Evolutionary conservation across 106 monocot species (phyloP), one percentile per base, ranked within the genome.

Genomic region (Dendrobium chrysotoxum): DNA sequence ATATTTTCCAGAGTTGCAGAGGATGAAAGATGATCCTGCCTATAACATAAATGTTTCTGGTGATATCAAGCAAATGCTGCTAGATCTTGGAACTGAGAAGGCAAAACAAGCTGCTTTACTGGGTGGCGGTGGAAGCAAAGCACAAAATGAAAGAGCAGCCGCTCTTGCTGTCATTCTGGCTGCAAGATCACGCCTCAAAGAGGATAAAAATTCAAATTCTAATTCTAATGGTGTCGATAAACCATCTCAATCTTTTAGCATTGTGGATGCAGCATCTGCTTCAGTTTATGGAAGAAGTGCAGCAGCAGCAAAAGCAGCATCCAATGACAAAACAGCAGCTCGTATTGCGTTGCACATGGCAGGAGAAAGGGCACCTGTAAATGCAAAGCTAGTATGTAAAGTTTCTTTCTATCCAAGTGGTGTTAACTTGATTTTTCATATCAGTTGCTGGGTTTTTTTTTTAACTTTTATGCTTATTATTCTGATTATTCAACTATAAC

Each of bases 211-310:
- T 53, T 83, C 91, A 9, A 87, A 93, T 40, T 81, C 87, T 16
- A 87, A 93, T 40, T 81, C 87, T 16, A 75, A 77, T 68, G 88
- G 81, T 61, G 91, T 84, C 53, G 54, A 85, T 67, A 91, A 91
- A 85, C 23, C 80, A 26, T 18, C 81, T 77, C 86, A 89, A 78
- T 55, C 87, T 44, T 99, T 93, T 75, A 95, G 99, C 79, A 91
- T 99, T 72, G 95, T 99, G 23, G 99, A 99, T 95, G 99, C 95
- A 77, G 95, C 99, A 79, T 99, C 95, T 72, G 93, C 91, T 72
- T 84, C 99, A 77, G 99, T 99, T 79, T 85, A 91, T 85, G 99
- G 99, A 73, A 89, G 99, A 83, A 95, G 93, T 81, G 99, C 99
- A 35, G 91, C 83, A 61, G 89, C 99, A 66, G 99, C 95, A 66